Base-by-base conservation (phyloP, 2,329 filamentous ascomycete species). In the Fonsecaea erecta region DNA sequence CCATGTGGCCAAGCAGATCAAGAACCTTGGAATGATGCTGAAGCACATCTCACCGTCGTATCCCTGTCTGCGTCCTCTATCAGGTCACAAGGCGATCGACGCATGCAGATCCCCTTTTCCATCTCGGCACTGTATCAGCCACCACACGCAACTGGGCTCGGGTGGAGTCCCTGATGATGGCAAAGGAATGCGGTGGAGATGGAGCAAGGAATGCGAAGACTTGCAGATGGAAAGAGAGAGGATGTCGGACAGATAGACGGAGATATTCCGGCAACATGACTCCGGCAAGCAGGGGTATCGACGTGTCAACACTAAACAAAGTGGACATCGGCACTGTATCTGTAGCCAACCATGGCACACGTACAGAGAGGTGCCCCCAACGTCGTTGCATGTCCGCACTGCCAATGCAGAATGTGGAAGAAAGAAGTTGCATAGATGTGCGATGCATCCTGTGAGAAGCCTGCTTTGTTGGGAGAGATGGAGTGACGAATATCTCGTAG, bases 311-410 rank as follows among this genome's bases (percentile, higher is more conserved):
- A 55, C 52, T 55, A 55, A 55, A 55, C 35, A 14, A 55, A 35
- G 52, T 55, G 52, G 52, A 18, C 30, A 55, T 55, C 52, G 52
- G 52, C 26, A 55, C 52, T 55, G 52, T 55, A 55, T 55, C 52
- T 55, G 16, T 34, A 55, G 52, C 52, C 52, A 55, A 55, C 30
- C 30, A 55, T 35, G 52, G 28, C 26, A 11, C n/a, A 21, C 21
- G 7, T 46, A 46, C 35, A 21, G 9, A 18, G 40, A 21, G n/a
- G 6, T 6, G 40, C n/a, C 40, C 40, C 18, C n/a, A 21, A 46
- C 40, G 40, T 21, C 40, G 6, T 21, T 46, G n/a, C 40, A 46
- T 46, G 9, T 46, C n/a, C n/a, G 18, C 11, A n/a, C 18, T 7
- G 40, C 35, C 14, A 37, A 4, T 21, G 18, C 40, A 21, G n/a